phyloP scores from a whole-genome alignment of 257 asterid genomes.

The Petunia axillaris region DNA sequence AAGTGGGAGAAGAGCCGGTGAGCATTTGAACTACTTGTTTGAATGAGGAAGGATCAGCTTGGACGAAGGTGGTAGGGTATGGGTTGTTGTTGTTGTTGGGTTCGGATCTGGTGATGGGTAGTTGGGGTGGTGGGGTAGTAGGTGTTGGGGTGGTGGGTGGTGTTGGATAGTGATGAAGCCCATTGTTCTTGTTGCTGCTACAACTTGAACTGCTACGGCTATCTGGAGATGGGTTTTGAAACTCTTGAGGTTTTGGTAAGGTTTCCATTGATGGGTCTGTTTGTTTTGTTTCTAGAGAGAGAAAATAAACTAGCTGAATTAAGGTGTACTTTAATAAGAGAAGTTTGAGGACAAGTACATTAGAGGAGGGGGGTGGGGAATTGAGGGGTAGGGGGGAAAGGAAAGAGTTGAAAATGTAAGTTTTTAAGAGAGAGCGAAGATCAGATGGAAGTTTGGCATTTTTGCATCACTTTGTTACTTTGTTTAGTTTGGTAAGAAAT shows the following conservation, averaged over 20 bases:
- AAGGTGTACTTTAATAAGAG: not conserved
- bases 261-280: conserved; percentile 51
- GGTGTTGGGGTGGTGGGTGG: conserved; percentile 25
- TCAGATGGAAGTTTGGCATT: conserved; percentile 37
- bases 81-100: conserved; percentile 76
- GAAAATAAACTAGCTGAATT: not conserved
- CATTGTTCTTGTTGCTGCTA: conserved; percentile 35
- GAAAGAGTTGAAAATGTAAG: conserved; percentile 30
- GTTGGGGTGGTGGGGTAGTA: conserved; percentile 42
- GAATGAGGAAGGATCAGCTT: conserved; percentile 89
- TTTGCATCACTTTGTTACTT: conserved; percentile 41
- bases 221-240: conserved; percentile 47
- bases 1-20: conserved; percentile 62
- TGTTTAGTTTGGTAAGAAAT: conserved; percentile 58
- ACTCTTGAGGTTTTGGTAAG: conserved; percentile 46
- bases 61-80: conserved; percentile 96
- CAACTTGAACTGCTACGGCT: conserved; percentile 49
- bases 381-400: conserved; percentile 12
- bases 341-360: not conserved
- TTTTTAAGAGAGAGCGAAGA: conserved; percentile 16
- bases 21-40: conserved; percentile 94
- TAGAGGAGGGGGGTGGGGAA: not conserved
- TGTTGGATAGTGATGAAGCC: conserved; percentile 28
- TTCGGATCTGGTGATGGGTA: conserved; percentile 88
- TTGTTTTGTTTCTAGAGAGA: not conserved